phyloP scores from a whole-genome alignment of 2,329 filamentous ascomycete species.

The Pseudocercospora fuligena region DNA sequence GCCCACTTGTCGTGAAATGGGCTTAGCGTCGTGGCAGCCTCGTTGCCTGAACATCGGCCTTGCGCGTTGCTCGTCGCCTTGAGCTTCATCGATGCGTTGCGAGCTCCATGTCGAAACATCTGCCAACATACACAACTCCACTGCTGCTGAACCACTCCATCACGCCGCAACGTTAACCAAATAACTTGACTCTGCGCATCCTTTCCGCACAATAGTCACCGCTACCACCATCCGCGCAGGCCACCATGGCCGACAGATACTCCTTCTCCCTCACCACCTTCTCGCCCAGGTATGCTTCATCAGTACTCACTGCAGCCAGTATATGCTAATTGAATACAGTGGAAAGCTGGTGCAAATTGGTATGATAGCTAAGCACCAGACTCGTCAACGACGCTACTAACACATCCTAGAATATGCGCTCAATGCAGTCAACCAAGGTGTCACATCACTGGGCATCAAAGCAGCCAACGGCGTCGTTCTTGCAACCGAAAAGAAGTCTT shows the following conservation, averaged over 20 bases:
- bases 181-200: neutral
- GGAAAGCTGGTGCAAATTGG: slow-evolving; percentile 99
- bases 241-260: slow-evolving; percentile 92
- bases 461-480: slow-evolving; percentile 99
- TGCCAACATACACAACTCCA: neutral
- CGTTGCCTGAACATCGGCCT: neutral
- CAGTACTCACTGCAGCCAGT: slow-evolving; percentile 47
- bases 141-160: neutral
- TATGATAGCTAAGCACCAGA: slow-evolving; percentile 44
- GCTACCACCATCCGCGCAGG: slow-evolving; percentile 19
- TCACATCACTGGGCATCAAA: slow-evolving; percentile 98
- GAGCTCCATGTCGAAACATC: slow-evolving; percentile 2
- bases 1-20: neutral
- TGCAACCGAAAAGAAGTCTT: slow-evolving; percentile 99
- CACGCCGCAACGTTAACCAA: neutral
- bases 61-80: slow-evolving; percentile 6
- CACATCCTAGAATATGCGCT: slow-evolving; percentile 84
- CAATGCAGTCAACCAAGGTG: slow-evolving; percentile 98
- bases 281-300: slow-evolving; percentile 85
- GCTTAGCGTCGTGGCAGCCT: neutral
- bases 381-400: slow-evolving; percentile 19
- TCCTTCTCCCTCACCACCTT: slow-evolving; percentile 99
- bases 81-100: slow-evolving; percentile 2
- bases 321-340: slow-evolving; percentile 56
- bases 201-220: neutral